These are phyloP conservation scores for Aspergillus glaucus DNA, from an alignment of 2,329 filamentous ascomycete genomes.

Conservation along the genomic window DNA sequence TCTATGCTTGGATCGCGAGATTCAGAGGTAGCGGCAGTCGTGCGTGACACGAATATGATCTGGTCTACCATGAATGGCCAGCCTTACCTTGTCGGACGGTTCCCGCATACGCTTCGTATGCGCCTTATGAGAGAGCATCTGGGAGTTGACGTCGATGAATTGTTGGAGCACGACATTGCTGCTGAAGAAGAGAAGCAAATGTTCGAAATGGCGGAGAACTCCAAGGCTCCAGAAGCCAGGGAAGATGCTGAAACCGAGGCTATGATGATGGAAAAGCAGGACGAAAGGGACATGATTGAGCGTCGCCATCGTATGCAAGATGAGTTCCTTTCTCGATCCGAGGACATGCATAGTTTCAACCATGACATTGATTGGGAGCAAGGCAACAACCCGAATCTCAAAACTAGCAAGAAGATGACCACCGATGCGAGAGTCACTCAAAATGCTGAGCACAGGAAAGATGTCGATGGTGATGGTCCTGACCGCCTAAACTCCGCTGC, in stretches of 20 bases:
- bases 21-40: slow-evolving; percentile 83
- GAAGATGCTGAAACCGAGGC: slow-evolving; percentile 23
- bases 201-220: slow-evolving; percentile 50
- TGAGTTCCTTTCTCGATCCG: slow-evolving; percentile 51
- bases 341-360: slow-evolving; percentile 63
- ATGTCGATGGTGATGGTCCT: slow-evolving; percentile 69
- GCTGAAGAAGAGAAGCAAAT: slow-evolving; percentile 57
- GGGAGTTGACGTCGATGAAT: slow-evolving; percentile 88
- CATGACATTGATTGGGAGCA: slow-evolving; percentile 64
- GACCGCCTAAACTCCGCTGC: slow-evolving; percentile 69
- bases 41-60: slow-evolving; percentile 89
- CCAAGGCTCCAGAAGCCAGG: slow-evolving; percentile 14
- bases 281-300: slow-evolving; percentile 38
- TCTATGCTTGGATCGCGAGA: slow-evolving; percentile 90
- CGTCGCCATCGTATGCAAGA: slow-evolving; percentile 45
- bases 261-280: slow-evolving; percentile 30
- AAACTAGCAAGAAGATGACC: slow-evolving; percentile 49
- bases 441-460: slow-evolving; percentile 60
- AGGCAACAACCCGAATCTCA: slow-evolving; percentile 52
- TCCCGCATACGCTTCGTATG: slow-evolving; percentile 86
- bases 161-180: slow-evolving; percentile 70
- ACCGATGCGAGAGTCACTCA: slow-evolving; percentile 54
- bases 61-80: slow-evolving; percentile 85
- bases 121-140: slow-evolving; percentile 95
- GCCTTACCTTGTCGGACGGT: slow-evolving; percentile 83